Evolutionary conservation across 192 early-diverging fungal species (phyloP).

Genomic region (Blastocladiella britannica): DNA sequence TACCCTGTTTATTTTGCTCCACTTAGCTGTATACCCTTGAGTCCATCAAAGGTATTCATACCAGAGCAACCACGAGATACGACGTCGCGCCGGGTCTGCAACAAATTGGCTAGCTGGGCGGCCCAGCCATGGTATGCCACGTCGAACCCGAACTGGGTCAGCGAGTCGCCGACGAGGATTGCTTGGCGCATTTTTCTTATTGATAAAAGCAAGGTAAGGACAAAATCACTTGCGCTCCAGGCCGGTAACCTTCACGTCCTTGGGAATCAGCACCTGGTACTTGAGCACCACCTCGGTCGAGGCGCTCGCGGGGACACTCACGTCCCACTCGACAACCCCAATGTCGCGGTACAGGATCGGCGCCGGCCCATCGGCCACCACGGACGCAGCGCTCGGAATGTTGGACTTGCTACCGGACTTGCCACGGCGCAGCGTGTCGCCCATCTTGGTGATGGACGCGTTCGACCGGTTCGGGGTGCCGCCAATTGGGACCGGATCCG

Average conservation of each 20-base stretch:
- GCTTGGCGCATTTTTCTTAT: too few species aligned
- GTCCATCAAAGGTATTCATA: constrained; percentile 4
- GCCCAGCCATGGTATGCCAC: background rate
- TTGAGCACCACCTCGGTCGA: background rate
- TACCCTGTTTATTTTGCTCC: constrained; percentile 23
- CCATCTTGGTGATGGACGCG: too few species aligned
- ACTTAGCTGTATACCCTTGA: background rate
- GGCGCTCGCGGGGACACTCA: background rate
- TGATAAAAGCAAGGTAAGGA: too few species aligned
- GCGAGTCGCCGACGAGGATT: background rate
- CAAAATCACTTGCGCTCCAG: too few species aligned
- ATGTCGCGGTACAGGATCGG: background rate
- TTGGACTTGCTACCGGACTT: background rate
- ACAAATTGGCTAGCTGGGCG: background rate
- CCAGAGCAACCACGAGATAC: constrained; percentile 65
- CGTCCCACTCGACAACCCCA: background rate
- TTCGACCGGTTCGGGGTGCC: too few species aligned
- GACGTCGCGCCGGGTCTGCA: constrained; percentile 21
- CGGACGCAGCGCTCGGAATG: background rate
- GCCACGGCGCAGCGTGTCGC: background rate
- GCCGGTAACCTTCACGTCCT: background rate
- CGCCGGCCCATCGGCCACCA: too few species aligned
- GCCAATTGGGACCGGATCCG: too few species aligned
- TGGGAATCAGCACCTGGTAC: background rate
- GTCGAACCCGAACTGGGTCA: background rate